Base-by-base conservation (phyloP, 371 early-diverging fungal genomes). In the Mortierella sp. region DNA sequence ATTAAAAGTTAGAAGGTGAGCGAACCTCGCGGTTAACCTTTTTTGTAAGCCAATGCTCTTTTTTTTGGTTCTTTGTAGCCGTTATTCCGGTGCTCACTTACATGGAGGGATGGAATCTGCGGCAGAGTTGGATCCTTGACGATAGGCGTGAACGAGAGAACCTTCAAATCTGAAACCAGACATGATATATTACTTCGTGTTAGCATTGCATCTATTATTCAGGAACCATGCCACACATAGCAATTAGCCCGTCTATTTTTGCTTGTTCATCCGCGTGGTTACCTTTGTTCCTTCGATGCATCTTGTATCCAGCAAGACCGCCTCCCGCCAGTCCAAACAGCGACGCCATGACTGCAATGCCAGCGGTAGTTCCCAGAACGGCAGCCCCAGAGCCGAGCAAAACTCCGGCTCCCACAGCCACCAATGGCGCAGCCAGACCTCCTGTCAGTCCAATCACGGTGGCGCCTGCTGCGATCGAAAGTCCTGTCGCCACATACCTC, bases 391-490 rank as follows among this genome's bases (percentile, higher is more conserved):
- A 79, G 8, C 91, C 90, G 14, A 81, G 44, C 14, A 85, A 65
- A 24, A 82, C 88, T 14, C 86, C 90, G 31, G 92, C 78, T 0
- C 91, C 77, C 44, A 90, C 90, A 8, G 90, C 92, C 31, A 93
- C 85, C 39, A 92, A 66, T 6, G 93, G 93, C 16, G 93, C 92
- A 5, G 93, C 93, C 52, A 93, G 71, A 31, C 93, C 93, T 29
- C 93, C 93, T 0, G 93, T 92, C 66, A 93, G 71, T 70, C 92
- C 93, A 71, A 93, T 91, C 1, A 92, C 86, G 2, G 92, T 90
- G 10, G 91, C 93, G 44, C 93, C 93, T 24, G 90, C 92, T 24
- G 91, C 91, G 29, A 90, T 89, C 8, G 85, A 84, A 37, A 81
- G 79, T 10, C 92, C 92, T 2, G 92, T 92, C 1, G 91, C 91